Conservation (phyloP, 164 flowering plant genomes). For the Umbilicus rupestris region DNA sequence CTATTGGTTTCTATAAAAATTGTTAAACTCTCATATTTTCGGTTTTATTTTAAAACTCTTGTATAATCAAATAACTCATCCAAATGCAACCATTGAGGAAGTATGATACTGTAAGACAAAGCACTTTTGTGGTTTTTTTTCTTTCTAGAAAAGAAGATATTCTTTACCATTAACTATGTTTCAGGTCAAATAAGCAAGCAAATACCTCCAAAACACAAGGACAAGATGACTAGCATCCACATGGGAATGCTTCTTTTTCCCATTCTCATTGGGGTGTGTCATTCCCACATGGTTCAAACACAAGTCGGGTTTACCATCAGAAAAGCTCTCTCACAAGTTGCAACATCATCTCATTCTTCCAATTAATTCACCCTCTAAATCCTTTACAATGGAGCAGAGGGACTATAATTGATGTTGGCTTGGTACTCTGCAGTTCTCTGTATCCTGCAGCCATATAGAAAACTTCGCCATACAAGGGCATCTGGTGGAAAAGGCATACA, state of each 20-base stretch:
- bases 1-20: neutral
- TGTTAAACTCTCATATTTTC: neutral
- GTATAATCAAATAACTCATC: too few species aligned
- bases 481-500: constrained; percentile 61
- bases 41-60: neutral
- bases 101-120: neutral
- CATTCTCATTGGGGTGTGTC: neutral
- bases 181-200: neutral
- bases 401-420: neutral
- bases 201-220: neutral
- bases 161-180: neutral
- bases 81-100: too few species aligned
- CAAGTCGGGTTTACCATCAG: neutral
- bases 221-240: neutral
- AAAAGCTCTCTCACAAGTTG: neutral
- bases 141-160: neutral
- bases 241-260: neutral
- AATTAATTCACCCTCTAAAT: neutral
- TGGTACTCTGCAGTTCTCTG: neutral
- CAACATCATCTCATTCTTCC: neutral
- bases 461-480: constrained; percentile 63
- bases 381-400: neutral
- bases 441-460: constrained; percentile 53
- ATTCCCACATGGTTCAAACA: neutral
- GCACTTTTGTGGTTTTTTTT: neutral